phyloP scores from a whole-genome alignment of 176 grass and related monocot species.

The Areca catechu region DNA sequence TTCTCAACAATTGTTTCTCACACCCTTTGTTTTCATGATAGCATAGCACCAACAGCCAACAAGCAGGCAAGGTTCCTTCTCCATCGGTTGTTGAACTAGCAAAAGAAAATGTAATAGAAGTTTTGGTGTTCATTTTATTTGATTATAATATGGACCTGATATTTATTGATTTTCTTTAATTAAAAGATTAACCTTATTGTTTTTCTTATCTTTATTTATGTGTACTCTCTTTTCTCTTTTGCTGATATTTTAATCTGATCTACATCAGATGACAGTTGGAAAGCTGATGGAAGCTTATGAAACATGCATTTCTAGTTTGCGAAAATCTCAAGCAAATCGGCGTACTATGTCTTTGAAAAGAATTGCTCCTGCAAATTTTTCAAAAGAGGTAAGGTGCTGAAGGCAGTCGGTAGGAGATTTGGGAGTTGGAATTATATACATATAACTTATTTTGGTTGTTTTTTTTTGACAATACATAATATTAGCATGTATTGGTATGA shows the following conservation, averaged over 20 bases:
- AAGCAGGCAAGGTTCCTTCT: slow-evolving; percentile 39
- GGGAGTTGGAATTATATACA: too few species aligned
- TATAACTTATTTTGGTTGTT: too few species aligned
- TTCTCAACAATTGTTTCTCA: slow-evolving; percentile 8
- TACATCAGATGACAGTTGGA: slow-evolving; percentile 69
- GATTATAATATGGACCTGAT: too few species aligned
- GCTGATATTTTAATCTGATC: slow-evolving; percentile 8
- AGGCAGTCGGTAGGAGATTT: not conserved
- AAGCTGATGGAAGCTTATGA: slow-evolving; percentile 79
- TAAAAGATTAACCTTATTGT: slow-evolving; percentile 4
- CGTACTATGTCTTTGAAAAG: slow-evolving; percentile 67
- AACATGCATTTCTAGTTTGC: slow-evolving; percentile 47
- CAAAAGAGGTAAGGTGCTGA: slow-evolving; percentile 24
- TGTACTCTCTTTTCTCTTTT: too few species aligned
- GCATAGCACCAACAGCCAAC: slow-evolving; percentile 42
- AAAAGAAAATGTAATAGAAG: slow-evolving; percentile 72
- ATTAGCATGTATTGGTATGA: too few species aligned
- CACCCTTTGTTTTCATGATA: slow-evolving; percentile 39
- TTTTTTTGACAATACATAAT: too few species aligned
- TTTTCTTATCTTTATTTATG: slow-evolving; percentile 5
- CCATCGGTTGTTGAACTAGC: slow-evolving; percentile 12
- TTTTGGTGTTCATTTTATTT: not conserved
- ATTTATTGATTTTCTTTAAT: too few species aligned
- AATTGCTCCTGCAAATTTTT: slow-evolving; percentile 65
- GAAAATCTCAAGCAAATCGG: slow-evolving; percentile 60